A percentile compares a stretch with the other conserved stretches of the same genome.
phyloP scores from a whole-genome alignment of 73 alveolate species.

The Effrenium voratum region DNA sequence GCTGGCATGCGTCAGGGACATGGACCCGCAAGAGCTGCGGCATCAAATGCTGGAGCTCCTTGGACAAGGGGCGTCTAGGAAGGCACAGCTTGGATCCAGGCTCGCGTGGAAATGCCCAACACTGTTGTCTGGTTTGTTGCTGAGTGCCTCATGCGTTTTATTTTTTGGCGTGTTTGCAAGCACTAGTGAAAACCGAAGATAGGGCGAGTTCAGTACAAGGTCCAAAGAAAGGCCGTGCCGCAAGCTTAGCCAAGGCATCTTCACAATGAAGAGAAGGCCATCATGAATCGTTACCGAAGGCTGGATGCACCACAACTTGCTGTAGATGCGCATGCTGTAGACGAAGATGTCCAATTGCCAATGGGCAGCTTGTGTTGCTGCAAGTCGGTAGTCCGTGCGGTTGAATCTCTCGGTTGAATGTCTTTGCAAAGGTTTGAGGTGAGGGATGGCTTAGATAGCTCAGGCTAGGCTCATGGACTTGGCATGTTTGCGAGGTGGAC shows the following conservation, averaged over 20 bases:
- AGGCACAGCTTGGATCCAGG: not conserved
- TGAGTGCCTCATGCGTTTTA: not conserved
- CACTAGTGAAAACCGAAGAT: not conserved
- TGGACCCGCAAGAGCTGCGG: slow-evolving; percentile 30
- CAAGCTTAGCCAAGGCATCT: too few relatives aligned
- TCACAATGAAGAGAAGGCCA: too few relatives aligned
- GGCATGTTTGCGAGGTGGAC: slow-evolving; percentile 13
- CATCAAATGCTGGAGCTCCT: slow-evolving; percentile 48
- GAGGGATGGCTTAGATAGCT: not conserved
- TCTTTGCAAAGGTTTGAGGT: too few relatives aligned
- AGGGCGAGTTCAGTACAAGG: not conserved
- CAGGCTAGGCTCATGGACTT: not conserved
- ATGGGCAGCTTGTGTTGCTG: too few relatives aligned
- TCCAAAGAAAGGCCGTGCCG: not conserved
- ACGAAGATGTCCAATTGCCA: too few relatives aligned
- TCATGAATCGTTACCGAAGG: too few relatives aligned
- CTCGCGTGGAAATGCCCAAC: not conserved
- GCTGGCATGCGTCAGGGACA: slow-evolving; percentile 8
- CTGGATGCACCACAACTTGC: too few relatives aligned
- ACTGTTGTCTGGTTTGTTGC: not conserved
- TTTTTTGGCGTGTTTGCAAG: not conserved
- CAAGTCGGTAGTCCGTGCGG: too few relatives aligned
- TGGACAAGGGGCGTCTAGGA: not conserved
- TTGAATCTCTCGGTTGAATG: too few relatives aligned
- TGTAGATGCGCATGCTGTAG: too few relatives aligned